Base-by-base conservation (phyloP, 768 basidiomycete species). In the Russula sp. region DNA sequence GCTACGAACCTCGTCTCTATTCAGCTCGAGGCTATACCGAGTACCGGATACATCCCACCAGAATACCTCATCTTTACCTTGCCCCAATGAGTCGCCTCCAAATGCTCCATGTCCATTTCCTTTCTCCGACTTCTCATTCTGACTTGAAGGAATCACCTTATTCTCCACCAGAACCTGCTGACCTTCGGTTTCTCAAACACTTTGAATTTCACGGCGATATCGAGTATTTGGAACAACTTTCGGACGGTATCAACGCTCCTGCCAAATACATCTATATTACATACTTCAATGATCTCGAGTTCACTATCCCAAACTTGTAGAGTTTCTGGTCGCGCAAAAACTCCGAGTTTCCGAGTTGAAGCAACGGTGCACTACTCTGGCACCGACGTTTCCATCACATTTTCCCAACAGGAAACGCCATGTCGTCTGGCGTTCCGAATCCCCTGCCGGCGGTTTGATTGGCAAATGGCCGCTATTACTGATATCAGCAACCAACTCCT, bases 171-270 rank as follows among this genome's bases (percentile, higher is more conserved):
- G 4, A 28, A 5, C 40, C 2, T 18, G 24, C 16, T 14, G 10
- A 20, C 38, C 62, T 63, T 22, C 50, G 30, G 3, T 16, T 30
- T 20, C 57, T 63, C 14, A 28, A 52, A 20, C 20, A 13, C 1
- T 50, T 58, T 10, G n/a, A 40, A 42, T 63, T 63, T 32, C 38
- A 46, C 11, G 62, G 62, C 28, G 10, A 16, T 18, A n/a, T 16
- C 22, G 62, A 63, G 28, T 30, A 57, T 50, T 46, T 63, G 30
- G 62, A 63, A 28, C 26, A 18, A 32, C 56, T 63, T 13, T 34
- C 52, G 20, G n/a, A 24, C 4, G 10, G 49, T 10, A 57, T 58
- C 22, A 13, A 11, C 26, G 42, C 38, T 2, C 34, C 58, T 20
- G 11, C 51, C 38, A 38, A 50, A 55, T 14, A 50, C 6, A 32